Conservation (phyloP, 257 asterid genomes). For the Asclepias syriaca region DNA sequence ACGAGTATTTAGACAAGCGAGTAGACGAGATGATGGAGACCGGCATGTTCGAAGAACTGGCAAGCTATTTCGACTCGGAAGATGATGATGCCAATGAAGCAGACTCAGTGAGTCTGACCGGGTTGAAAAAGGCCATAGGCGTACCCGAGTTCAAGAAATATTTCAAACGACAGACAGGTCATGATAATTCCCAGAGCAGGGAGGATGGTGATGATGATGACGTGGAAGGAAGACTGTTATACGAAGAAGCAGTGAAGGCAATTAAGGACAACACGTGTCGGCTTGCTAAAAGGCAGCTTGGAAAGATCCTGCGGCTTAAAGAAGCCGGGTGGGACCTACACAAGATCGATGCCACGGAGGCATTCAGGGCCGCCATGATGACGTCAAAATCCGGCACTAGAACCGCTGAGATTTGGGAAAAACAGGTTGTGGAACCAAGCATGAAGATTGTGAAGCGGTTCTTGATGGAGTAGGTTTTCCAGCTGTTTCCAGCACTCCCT, state of each 20-base stretch:
- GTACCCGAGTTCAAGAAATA: constrained; percentile 71
- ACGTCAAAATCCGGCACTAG: constrained; percentile 28
- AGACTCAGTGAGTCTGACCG: constrained; percentile 33
- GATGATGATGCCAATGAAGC: constrained; percentile 19
- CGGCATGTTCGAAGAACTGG: constrained; percentile 75
- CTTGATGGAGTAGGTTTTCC: constrained; percentile 78
- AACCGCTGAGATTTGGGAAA: constrained; percentile 56
- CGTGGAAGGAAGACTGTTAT: constrained; percentile 23
- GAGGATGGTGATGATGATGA: constrained; percentile 15
- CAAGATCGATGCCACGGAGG: constrained; percentile 72
- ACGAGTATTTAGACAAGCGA: constrained; percentile 42
- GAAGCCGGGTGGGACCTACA: constrained; percentile 80
- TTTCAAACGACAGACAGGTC: constrained; percentile 11
- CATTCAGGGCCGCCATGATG: constrained; percentile 36
- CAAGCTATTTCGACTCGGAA: constrained; percentile 27
- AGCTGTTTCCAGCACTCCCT: constrained; percentile 48
- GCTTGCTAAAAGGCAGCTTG: constrained; percentile 60
- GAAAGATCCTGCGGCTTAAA: constrained; percentile 63
- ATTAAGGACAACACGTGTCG: constrained; percentile 73
- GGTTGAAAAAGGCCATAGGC: constrained; percentile 74
- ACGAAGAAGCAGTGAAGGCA: constrained; percentile 56
- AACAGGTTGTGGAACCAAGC: constrained; percentile 66
- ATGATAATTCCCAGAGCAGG: neutral
- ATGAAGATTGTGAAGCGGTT: constrained; percentile 77
- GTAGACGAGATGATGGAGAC: constrained; percentile 82